Conservation (phyloP, 495 filamentous ascomycete genomes). For the Usnea hakonensis region DNA sequence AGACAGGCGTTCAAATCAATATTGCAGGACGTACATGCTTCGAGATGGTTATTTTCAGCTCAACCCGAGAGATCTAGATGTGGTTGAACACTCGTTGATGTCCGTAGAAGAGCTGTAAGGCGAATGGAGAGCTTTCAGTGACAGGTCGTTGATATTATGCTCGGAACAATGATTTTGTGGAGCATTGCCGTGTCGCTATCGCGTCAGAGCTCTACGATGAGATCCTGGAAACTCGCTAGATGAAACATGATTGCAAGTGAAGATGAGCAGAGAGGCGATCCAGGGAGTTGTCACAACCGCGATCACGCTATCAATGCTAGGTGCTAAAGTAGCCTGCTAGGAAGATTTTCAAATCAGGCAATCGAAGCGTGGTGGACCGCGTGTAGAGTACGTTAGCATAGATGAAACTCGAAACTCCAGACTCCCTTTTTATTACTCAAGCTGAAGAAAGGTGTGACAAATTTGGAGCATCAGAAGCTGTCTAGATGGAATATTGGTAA, state of each 20-base stretch:
- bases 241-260: neutral
- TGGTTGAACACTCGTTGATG: neutral
- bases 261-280: neutral
- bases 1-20: neutral
- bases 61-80: neutral
- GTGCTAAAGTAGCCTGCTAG: neutral
- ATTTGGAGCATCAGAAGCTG: neutral
- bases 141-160: neutral
- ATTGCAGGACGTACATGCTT: neutral
- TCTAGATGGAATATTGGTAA: neutral
- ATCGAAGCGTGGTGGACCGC: slow-evolving; percentile 3
- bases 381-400: neutral
- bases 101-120: neutral
- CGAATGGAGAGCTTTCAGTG: neutral
- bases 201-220: neutral
- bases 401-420: neutral
- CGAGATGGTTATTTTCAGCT: neutral
- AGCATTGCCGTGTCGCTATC: neutral
- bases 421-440: neutral
- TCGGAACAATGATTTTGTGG: neutral
- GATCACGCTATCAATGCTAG: neutral
- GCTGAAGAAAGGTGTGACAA: neutral
- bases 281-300: neutral
- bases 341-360: neutral
- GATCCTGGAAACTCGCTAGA: neutral